Evolutionary conservation across 2,329 filamentous ascomycete species (phyloP).

Genomic region (Fusarium sp.): DNA sequence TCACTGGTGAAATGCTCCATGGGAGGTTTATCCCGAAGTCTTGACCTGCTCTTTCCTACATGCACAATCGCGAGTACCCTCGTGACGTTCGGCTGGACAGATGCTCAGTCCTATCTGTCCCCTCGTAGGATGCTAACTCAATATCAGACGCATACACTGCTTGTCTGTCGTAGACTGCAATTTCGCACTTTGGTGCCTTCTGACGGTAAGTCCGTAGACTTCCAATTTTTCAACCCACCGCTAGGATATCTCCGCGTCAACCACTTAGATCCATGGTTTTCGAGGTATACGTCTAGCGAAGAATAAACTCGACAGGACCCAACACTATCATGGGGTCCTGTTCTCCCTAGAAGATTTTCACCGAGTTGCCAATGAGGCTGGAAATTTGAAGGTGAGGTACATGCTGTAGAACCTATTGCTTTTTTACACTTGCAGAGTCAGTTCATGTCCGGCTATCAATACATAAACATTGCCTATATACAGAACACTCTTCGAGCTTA

Average conservation of each 20-base stretch:
- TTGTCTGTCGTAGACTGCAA: constrained; percentile 34
- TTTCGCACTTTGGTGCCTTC: constrained; percentile 21
- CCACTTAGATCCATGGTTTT: constrained; percentile 76
- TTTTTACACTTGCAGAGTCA: background rate
- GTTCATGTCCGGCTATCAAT: background rate
- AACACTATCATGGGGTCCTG: constrained; percentile 62
- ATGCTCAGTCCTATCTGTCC: constrained; percentile 8
- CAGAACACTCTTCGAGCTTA: background rate
- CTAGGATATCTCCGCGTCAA: constrained; percentile 91
- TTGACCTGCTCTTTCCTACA: constrained; percentile 41
- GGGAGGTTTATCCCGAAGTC: constrained; percentile 79
- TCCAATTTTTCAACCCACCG: constrained; percentile 56
- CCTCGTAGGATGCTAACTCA: constrained; percentile 35
- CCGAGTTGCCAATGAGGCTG: constrained; percentile 72
- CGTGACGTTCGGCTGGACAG: constrained; percentile 30
- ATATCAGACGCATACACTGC: constrained; percentile 14
- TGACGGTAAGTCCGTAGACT: constrained; percentile 41
- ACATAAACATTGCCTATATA: background rate
- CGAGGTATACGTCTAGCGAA: constrained; percentile 96
- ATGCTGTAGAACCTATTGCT: constrained; percentile 51
- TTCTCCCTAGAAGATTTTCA: constrained; percentile 86
- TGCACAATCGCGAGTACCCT: constrained; percentile 32
- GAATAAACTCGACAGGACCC: constrained; percentile 67
- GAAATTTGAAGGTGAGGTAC: constrained; percentile 90
- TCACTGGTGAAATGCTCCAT: constrained; percentile 76